Base-by-base conservation (phyloP, 2,329 filamentous ascomycete genomes). In the Botrytis pseudocinerea region DNA sequence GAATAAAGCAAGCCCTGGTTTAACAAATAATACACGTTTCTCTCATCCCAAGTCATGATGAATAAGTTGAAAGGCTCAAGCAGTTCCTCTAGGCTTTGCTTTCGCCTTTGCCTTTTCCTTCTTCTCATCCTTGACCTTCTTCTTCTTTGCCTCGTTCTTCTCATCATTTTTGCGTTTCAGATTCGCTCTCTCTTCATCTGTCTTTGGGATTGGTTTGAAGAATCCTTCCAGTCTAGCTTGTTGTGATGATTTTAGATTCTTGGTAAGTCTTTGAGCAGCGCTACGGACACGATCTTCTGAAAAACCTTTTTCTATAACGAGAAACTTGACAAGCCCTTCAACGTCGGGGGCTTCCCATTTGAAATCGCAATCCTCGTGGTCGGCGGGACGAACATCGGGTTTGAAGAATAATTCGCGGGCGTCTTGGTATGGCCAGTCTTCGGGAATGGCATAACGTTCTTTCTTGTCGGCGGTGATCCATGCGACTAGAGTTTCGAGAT, bases 261-360 rank as follows among this genome's bases (percentile, higher is more conserved):
- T 99, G 81, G 93, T 89, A 73, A 99, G 84, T 72, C 93, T 89
- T 3, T 90, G 88, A 0, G 93, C 95, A 42, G 88, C 95, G 61
- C 87, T 89, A 54, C 95, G 89, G 14, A 99, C 96, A 28, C 96
- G 89, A 80, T 99, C 96, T 82, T 99, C 97, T 44, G 91, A 97
- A 86, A 99, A 99, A 0, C 95, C 96, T 84, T 99, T 99, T 80
- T 98, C 96, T 9, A 90, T 90, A 5, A 97, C 96, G 2, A 99
- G 85, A 82, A 93, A 99, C 78, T 96, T 89, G 76, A 99, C 89
- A 0, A 99, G 88, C 0, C 94, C 95, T 2, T 98, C 94, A 1
- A 96, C 86, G 79, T 99, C 95, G 5, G 96, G 96, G 74, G 91
- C 91, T 62, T 98, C 94, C 96, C 97, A 99, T 83, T 97, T 98